phyloP scores from a whole-genome alignment of 2,329 filamentous ascomycete genomes.

The Hypoxylon rubiginosum region DNA sequence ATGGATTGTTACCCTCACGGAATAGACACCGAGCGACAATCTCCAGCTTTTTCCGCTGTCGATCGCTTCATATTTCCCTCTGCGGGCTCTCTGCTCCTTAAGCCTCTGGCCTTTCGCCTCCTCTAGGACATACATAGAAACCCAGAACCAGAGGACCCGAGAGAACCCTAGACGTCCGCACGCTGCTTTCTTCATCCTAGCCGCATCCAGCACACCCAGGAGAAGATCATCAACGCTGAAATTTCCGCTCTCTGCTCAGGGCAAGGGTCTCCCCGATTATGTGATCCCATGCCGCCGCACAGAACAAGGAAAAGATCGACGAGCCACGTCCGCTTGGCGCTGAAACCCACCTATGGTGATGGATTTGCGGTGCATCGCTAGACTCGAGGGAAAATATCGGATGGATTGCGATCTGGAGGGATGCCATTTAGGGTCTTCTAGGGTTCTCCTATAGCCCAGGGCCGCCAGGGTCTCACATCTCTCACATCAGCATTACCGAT shows the following conservation, averaged over 20 bases:
- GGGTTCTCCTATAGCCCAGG: constrained; percentile 11
- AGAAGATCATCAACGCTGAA: constrained; percentile 33
- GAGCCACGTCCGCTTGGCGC: constrained; percentile 35
- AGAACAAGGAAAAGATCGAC: constrained; percentile 39
- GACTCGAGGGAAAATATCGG: constrained; percentile 33
- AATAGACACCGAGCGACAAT: constrained; percentile 20
- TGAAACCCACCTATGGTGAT: constrained; percentile 32
- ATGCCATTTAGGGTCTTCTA: constrained; percentile 8
- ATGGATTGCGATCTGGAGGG: constrained; percentile 26
- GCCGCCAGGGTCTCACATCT: too few relatives aligned
- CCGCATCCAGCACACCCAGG: constrained; percentile 37
- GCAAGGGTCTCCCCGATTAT: constrained; percentile 26
- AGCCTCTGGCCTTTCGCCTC: neutral
- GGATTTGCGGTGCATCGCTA: constrained; percentile 35
- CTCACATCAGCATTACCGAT: constrained; percentile 17
- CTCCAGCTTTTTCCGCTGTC: constrained; percentile 23
- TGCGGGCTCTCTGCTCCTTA: constrained; percentile 5
- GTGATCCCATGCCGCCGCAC: constrained; percentile 31
- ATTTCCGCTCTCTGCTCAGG: constrained; percentile 31
- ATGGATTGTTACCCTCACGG: constrained; percentile 18
- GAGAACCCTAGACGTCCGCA: constrained; percentile 7
- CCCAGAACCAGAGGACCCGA: too few relatives aligned
- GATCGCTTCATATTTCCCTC: constrained; percentile 28
- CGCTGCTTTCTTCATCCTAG: constrained; percentile 16
- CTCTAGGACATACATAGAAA: neutral